phyloP scores from a whole-genome alignment of 1,284 basidiomycete species.

The Ceratobasidium papillatum region DNA sequence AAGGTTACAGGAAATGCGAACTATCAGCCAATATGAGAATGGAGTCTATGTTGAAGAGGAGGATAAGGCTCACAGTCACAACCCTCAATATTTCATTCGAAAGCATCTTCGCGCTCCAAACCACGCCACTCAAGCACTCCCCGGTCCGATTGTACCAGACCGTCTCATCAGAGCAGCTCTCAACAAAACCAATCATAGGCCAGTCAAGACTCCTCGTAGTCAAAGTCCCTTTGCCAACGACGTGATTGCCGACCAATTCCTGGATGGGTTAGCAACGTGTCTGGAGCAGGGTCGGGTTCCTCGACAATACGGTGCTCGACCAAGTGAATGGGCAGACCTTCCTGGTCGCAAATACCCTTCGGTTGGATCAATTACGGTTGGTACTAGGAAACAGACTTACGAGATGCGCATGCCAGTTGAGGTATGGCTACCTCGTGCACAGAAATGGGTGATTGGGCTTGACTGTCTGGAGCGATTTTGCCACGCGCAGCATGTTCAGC shows the following conservation, averaged over 20 bases:
- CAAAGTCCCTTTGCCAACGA: neutral
- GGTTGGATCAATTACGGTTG: neutral
- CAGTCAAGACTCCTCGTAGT: neutral
- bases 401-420: neutral
- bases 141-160: neutral
- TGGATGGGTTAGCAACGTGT: neutral
- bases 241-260: neutral
- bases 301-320: neutral
- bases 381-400: neutral
- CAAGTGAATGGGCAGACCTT: neutral
- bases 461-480: neutral
- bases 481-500: neutral
- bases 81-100: neutral
- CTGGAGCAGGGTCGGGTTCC: neutral
- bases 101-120: neutral
- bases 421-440: neutral
- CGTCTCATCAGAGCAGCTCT: neutral
- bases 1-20: neutral
- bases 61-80: neutral
- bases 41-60: neutral
- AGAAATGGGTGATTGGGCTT: neutral
- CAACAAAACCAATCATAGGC: neutral
- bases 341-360: neutral
- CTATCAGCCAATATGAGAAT: neutral
- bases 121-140: neutral